Base-by-base conservation (phyloP, 2,329 filamentous ascomycete genomes). In the Fusarium sp. region DNA sequence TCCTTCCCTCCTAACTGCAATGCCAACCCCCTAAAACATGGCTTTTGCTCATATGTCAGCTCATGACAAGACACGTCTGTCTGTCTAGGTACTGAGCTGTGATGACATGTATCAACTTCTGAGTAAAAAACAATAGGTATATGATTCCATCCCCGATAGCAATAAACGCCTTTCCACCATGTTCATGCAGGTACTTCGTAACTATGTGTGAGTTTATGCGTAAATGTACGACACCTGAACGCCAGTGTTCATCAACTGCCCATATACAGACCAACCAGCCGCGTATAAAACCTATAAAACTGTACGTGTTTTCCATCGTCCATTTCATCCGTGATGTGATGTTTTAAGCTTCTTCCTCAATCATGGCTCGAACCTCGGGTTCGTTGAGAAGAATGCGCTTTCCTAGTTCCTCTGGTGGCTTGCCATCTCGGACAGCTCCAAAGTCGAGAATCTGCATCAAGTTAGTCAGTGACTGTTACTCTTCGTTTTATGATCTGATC, bases 371-470 rank as follows among this genome's bases (percentile, higher is more conserved):
- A 4, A 87, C 85, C 68, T 88, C 85, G 17, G 80, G 76, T 40
- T 84, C 83, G 64, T 90, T 88, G 11, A 90, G 80, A n/a, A 91
- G 79, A 56, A 94, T 94, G 45, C 95, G 90, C 71, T 88, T 89
- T 41, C 94, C 94, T 42, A 95, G 88, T 72, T 94, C 88, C 67
- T 91, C 89, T 17, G 88, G 85, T 5, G 92, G 88, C 62, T 93
- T 87, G 52, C 95, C 95, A 75, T 99, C 96, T 70, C 96, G 91
- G 46, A 92, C 90, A 67, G 96, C 96, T 60, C 96, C 96, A 80
- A 98, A 99, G 80, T 99, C 96, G 62, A 99, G 90, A 69, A 99
- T 95, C 96, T 98, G 54, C 9, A 20, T 21, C 25, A 39, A 41
- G 33, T 65, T 58, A 66, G 51, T 49, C 15, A 66, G 51, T 49